Base-by-base conservation (phyloP, 2,329 filamentous ascomycete species). In the Knufia petricola region DNA sequence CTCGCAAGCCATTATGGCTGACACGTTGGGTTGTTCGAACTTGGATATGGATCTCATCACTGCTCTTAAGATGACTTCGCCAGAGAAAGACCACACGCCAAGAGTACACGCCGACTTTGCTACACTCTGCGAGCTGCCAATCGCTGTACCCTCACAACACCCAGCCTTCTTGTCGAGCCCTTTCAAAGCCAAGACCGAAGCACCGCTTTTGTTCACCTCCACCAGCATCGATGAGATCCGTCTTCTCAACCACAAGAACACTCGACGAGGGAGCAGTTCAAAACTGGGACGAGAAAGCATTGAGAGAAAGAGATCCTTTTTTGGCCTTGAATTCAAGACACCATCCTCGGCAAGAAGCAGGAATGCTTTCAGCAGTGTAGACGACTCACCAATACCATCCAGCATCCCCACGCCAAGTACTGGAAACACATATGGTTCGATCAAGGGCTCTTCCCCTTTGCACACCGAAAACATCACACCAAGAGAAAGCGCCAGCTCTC, bases 111-210 rank as follows among this genome's bases (percentile, higher is more conserved):
- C 44, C 42, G 34, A 49, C n/a, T 52, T 55, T 41, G 36, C 32
- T 19, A 48, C 51, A 26, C 30, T 58, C 31, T 37, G 28, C 13
- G 45, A 41, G 28, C 50, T 55, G 17, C 51, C 54, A 3, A 41
- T 55, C 23, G 53, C 56, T 48, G 54, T 55, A 21, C 31, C 51
- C 26, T 50, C 42, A 19, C 51, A 57, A 34, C 56, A 58, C 46
- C 56, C 56, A n/a, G 43, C 48, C 13, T 45, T 48, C 37, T 47
- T 46, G n/a, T 24, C 36, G 9, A 46, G 52, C 49, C 52, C 54
- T 15, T 37, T 48, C 28, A 31, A 32, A n/a, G 49, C 49, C 15
- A 48, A 45, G 8, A 54, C 51, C 30, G 52, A 51, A 13, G 46
- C 49, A 19, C 56, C 56, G 32, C 30, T 50, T 30, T 42, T 58